Conservation (phyloP, 179 eudicot species). For the Beta macrorhiza region DNA sequence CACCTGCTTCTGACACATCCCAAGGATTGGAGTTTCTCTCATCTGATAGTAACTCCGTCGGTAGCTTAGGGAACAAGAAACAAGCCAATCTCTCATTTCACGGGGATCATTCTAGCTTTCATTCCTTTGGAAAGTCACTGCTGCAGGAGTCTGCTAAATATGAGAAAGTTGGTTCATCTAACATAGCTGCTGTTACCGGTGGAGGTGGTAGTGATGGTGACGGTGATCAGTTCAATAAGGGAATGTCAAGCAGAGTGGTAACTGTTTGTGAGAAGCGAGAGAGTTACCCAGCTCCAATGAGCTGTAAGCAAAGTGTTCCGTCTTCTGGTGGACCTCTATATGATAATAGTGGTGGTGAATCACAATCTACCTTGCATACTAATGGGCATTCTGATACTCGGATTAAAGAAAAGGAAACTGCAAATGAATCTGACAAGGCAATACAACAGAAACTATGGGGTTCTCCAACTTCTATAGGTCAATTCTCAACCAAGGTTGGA, state of each 20-base stretch:
- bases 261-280: not conserved
- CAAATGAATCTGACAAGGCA: conserved; percentile 21
- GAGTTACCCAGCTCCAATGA: not conserved
- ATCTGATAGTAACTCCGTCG: conserved; percentile 31
- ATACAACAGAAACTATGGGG: conserved; percentile 18
- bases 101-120: conserved; percentile 16
- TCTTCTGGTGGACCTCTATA: conserved; percentile 35
- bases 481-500: conserved; percentile 11
- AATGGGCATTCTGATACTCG: conserved; percentile 21
- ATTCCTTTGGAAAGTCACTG: conserved; percentile 16
- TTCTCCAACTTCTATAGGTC: conserved; percentile 30
- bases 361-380: conserved; percentile 18
- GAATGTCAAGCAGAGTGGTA: conserved; percentile 6
- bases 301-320: conserved; percentile 32
- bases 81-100: conserved; percentile 9
- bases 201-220: conserved; percentile 8
- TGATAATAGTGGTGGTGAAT: conserved; percentile 25
- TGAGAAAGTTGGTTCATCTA: conserved; percentile 4
- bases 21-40: conserved; percentile 36
- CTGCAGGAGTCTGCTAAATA: too few species aligned
- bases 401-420: conserved; percentile 27
- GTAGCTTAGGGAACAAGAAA: conserved; percentile 18
- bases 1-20: conserved; percentile 28
- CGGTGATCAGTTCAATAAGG: conserved; percentile 18
- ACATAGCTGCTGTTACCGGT: not conserved